phyloP scores from a whole-genome alignment of 139 green algal genomes.

The Nannochloris sp. region DNA sequence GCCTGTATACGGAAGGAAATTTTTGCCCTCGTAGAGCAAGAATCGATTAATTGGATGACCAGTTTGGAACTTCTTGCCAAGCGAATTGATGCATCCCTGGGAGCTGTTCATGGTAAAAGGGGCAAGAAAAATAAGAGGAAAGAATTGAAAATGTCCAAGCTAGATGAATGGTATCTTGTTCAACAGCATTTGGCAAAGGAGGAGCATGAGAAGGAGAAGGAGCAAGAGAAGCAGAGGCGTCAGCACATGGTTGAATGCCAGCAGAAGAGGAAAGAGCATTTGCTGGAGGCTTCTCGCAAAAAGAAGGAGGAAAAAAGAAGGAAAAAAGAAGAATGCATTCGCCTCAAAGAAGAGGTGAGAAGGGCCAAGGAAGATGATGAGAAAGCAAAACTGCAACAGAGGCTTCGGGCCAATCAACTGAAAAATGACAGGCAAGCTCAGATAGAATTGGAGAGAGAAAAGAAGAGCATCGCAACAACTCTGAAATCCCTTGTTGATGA shows the following conservation, averaged over 20 bases:
- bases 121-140: neutral
- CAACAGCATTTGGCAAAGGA: neutral
- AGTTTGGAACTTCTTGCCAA: too few relatives aligned
- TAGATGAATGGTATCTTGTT: slow-evolving; percentile 2
- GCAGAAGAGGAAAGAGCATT: neutral
- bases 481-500: neutral
- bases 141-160: neutral
- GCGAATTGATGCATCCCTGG: neutral
- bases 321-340: too few relatives aligned
- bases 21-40: too few relatives aligned
- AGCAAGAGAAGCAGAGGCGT: neutral
- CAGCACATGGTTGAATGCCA: neutral
- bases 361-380: too few relatives aligned
- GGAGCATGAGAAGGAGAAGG: neutral
- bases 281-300: neutral
- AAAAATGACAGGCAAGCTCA: slow-evolving; percentile 1
- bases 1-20: too few relatives aligned
- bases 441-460: neutral
- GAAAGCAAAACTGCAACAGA: too few relatives aligned
- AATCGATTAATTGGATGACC: too few relatives aligned
- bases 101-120: neutral
- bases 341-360: too few relatives aligned
- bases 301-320: neutral
- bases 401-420: neutral
- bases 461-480: neutral